phyloP scores from a whole-genome alignment of 495 filamentous ascomycete genomes.

The Aspergillus mulundensis region DNA sequence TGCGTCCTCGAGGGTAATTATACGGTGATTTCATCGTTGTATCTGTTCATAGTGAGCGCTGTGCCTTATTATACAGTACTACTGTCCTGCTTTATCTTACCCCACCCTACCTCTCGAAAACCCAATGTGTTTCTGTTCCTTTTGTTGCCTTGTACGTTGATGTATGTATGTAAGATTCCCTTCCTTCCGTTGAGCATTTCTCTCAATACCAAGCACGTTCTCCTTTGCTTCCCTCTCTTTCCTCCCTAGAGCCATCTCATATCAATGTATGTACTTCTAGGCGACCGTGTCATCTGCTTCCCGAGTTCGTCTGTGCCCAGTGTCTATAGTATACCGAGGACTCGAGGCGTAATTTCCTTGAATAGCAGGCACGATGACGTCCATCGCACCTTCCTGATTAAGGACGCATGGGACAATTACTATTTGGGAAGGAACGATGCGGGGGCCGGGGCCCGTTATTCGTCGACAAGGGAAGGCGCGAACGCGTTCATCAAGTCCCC shows the following conservation, averaged over 20 bases:
- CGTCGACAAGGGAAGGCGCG: too few species aligned
- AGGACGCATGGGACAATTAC: too few species aligned
- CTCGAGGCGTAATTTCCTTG: too few species aligned
- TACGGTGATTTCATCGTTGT: not conserved
- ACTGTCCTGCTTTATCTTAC: not conserved
- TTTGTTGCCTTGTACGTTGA: not conserved
- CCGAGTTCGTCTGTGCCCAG: too few species aligned
- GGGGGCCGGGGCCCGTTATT: too few species aligned
- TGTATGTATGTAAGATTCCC: constrained; percentile 12
- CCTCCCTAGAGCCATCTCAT: constrained; percentile 4
- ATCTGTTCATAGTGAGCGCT: not conserved
- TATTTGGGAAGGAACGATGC: too few species aligned
- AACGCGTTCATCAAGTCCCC: too few species aligned
- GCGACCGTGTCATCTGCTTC: too few species aligned
- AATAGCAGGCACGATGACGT: too few species aligned
- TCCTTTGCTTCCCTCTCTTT: constrained; percentile 14
- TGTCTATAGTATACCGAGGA: too few species aligned
- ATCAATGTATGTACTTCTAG: not conserved
- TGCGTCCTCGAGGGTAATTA: not conserved
- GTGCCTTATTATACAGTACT: not conserved
- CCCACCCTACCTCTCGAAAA: not conserved
- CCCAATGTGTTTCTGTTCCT: not conserved
- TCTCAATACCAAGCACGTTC: constrained; percentile 8
- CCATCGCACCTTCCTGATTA: too few species aligned
- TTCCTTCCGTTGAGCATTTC: constrained; percentile 3